Conservation (phyloP, 179 eudicot species). For the Heliamphora pulchella region DNA sequence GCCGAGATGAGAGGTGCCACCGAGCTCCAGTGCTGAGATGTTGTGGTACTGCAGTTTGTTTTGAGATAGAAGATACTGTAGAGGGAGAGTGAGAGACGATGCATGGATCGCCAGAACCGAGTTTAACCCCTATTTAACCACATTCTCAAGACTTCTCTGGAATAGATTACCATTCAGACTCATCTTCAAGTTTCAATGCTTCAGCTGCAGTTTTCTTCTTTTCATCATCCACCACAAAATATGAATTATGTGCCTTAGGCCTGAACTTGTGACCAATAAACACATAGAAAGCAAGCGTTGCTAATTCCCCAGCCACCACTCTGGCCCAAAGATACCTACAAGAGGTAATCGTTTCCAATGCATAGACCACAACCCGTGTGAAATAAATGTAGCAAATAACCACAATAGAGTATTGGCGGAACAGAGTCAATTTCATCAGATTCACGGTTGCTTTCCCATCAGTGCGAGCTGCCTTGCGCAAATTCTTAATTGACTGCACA, state of each 20-base stretch:
- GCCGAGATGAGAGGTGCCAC: too few relatives aligned
- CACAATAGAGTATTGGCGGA: slow-evolving; percentile 24
- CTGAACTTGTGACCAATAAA: slow-evolving; percentile 30
- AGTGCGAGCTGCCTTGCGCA: slow-evolving; percentile 26
- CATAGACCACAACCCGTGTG: slow-evolving; percentile 25
- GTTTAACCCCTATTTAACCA: too few relatives aligned
- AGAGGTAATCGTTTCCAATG: slow-evolving; percentile 22
- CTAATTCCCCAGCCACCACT: slow-evolving; percentile 27
- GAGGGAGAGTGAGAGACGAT: too few relatives aligned
- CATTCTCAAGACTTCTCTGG: too few relatives aligned
- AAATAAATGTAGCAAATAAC: slow-evolving; percentile 29
- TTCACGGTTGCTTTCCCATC: slow-evolving; percentile 32
- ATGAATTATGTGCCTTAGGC: slow-evolving; percentile 28
- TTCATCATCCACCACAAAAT: slow-evolving; percentile 30
- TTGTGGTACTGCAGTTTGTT: too few relatives aligned
- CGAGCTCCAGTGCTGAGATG: too few relatives aligned
- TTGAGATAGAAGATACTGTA: too few relatives aligned
- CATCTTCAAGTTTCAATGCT: slow-evolving; percentile 28
- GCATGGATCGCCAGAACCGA: too few relatives aligned
- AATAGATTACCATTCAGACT: slow-evolving; percentile 24
- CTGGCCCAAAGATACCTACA: slow-evolving; percentile 29
- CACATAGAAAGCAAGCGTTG: slow-evolving; percentile 23
- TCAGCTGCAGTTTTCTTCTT: slow-evolving; percentile 30
- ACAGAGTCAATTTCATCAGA: slow-evolving; percentile 29
- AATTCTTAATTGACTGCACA: slow-evolving; percentile 30